Base-by-base conservation (phyloP, 2,329 filamentous ascomycete genomes). In the Fusarium sp. region DNA sequence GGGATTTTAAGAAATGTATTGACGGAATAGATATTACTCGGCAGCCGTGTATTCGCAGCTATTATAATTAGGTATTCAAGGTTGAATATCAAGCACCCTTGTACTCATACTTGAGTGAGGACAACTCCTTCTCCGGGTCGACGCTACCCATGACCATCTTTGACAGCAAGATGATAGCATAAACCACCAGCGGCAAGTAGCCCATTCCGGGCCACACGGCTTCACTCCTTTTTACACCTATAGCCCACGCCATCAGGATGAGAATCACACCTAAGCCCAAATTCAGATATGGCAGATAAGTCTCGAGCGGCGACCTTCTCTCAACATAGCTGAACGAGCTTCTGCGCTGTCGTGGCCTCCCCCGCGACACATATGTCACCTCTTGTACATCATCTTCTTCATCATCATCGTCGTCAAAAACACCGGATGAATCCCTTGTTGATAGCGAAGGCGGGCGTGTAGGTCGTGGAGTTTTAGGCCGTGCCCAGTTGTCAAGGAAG, bases 131-230 rank as follows among this genome's bases (percentile, higher is more conserved):
- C 70, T 85, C 87, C 6, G 91, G 84, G 76, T 93, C 88, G 8
- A 93, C 84, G 43, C 86, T 82, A 4, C 83, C 82, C 83, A 93
- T 88, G 70, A 90, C 80, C 47, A 85, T 76, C 75, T 92, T 88
- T 28, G 86, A 85, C 42, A 84, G 74, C 53, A 92, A 68, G 6
- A 88, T 81, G 19, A 90, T 79, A 1, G 65, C 80, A 68, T 91
- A 88, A 1, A 92, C 83, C 2, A 88, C 73, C 1, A 76, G 79
- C 0, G 87, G 86, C 46, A 88, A 64, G 50, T 78, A 80, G 25
- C 79, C 81, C 65, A 85, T 77, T 13, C 80, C 78, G 69, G 76
- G 71, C 70, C 77, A 78, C 12, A 74, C 71, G 57, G 77, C 68
- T 49, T 68, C 64, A 58, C 72, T 63, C 67, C 65, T 73, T 58